Evolutionary conservation across 2,329 filamentous ascomycete species (phyloP).

Genomic region (Acephala macrosclerotiorum): DNA sequence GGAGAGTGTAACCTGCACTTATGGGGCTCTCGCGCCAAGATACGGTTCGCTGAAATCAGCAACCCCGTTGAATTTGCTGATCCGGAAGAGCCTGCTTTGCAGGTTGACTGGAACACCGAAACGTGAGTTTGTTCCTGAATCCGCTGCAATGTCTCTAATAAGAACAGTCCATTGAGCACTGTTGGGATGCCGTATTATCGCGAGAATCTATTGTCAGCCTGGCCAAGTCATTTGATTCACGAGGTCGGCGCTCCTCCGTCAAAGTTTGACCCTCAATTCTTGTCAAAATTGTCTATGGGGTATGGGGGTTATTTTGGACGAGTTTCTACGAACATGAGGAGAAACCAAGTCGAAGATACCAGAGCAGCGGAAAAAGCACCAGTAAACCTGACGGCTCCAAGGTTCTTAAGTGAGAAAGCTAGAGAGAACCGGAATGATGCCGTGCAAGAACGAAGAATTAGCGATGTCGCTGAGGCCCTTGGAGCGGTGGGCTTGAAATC

Average conservation of each 20-base stretch:
- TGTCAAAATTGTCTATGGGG: constrained; percentile 72
- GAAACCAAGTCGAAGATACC: constrained; percentile 86
- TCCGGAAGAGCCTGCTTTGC: constrained; percentile 54
- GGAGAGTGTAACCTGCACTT: constrained; percentile 70
- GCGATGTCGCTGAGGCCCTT: constrained; percentile 69
- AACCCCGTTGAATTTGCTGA: constrained; percentile 73
- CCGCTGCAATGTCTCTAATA: constrained; percentile 16
- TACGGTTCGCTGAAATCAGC: constrained; percentile 75
- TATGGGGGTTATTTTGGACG: constrained; percentile 82
- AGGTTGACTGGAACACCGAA: constrained; percentile 70
- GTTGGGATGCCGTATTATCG: constrained; percentile 95
- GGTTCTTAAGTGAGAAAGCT: constrained; percentile 93
- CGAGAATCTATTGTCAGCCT: constrained; percentile 85
- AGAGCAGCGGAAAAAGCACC: constrained; percentile 67
- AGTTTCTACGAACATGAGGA: constrained; percentile 74
- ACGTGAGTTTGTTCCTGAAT: constrained; percentile 56
- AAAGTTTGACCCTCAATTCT: constrained; percentile 74
- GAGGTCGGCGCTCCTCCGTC: constrained; percentile 85
- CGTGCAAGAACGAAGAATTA: constrained; percentile 48
- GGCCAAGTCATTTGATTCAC: constrained; percentile 84
- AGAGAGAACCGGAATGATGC: constrained; percentile 66
- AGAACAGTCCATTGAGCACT: constrained; percentile 74
- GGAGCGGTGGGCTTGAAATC: constrained; percentile 78
- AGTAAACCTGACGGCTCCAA: constrained; percentile 75
- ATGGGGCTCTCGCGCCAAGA: constrained; percentile 67